Evolutionary conservation across 345 rosid species (phyloP).

Genomic region (Populus alba): DNA sequence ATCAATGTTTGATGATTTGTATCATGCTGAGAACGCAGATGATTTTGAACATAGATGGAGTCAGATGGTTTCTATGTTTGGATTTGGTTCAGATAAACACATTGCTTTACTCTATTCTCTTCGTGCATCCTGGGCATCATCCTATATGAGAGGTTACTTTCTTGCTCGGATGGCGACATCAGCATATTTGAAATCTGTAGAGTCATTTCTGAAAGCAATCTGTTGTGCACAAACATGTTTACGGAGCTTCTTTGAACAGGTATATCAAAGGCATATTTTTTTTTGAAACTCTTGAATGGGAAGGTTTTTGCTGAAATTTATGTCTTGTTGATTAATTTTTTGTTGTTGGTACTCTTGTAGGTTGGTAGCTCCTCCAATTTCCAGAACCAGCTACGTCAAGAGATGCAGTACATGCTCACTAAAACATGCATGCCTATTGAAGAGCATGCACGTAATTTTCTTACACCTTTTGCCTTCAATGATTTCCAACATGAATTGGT

Average conservation of each 20-base stretch:
- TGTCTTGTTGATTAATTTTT: neutral
- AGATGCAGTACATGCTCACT: slow-evolving; percentile 43
- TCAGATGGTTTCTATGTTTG: slow-evolving; percentile 62
- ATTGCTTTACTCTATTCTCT: slow-evolving; percentile 60
- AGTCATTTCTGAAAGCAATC: slow-evolving; percentile 55
- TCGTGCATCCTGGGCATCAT: slow-evolving; percentile 64
- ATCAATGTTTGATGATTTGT: slow-evolving; percentile 64
- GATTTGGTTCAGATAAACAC: slow-evolving; percentile 78
- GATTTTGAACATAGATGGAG: slow-evolving; percentile 86
- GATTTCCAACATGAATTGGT: slow-evolving; percentile 71
- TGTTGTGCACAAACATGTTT: slow-evolving; percentile 58
- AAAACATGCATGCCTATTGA: slow-evolving; percentile 84
- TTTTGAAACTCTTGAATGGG: no score
- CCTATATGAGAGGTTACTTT: slow-evolving; percentile 59
- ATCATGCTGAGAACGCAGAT: slow-evolving; percentile 52
- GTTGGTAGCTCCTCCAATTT: slow-evolving; percentile 53
- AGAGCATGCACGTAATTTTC: slow-evolving; percentile 71
- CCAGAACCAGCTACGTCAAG: slow-evolving; percentile 34
- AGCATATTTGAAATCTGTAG: slow-evolving; percentile 59
- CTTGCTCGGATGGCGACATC: slow-evolving; percentile 63
- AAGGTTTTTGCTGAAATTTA: neutral
- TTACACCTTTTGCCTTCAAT: slow-evolving; percentile 77
- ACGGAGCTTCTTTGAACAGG: slow-evolving; percentile 81
- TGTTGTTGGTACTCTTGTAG: slow-evolving; percentile 35
- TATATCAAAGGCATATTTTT: slow-evolving; percentile 19